phyloP scores from a whole-genome alignment of 2,329 filamentous ascomycete genomes.

The Colletotrichum navitas region DNA sequence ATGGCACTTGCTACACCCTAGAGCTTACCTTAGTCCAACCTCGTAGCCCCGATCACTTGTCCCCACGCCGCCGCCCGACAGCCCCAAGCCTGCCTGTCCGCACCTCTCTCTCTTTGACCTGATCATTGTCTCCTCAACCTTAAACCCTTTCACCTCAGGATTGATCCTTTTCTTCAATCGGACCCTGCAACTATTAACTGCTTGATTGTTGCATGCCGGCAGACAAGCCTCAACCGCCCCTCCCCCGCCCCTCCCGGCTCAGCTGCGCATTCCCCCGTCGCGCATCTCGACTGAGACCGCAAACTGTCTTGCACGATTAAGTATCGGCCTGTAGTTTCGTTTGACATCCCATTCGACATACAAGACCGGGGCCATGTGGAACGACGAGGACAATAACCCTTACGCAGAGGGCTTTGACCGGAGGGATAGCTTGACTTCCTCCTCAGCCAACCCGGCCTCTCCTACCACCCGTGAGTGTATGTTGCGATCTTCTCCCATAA shows the following conservation, averaged over 20 bases:
- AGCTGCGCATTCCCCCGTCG: constrained; percentile 38
- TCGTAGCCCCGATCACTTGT: constrained; percentile 32
- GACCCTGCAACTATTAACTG: not conserved
- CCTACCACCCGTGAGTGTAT: constrained; percentile 65
- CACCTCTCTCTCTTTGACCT: constrained; percentile 11
- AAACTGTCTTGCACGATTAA: constrained; percentile 31
- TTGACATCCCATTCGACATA: constrained; percentile 6
- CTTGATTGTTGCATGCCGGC: constrained; percentile 17
- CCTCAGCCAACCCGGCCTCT: constrained; percentile 73
- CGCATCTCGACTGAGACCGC: constrained; percentile 38
- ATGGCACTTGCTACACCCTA: constrained; percentile 37
- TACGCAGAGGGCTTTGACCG: constrained; percentile 93
- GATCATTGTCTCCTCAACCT: constrained; percentile 10
- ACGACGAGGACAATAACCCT: constrained; percentile 98
- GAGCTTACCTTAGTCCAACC: constrained; percentile 41
- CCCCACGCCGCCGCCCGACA: constrained; percentile 27
- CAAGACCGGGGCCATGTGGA: constrained; percentile 79
- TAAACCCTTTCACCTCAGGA: constrained; percentile 2
- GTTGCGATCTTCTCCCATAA: constrained; percentile 11
- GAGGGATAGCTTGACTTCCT: constrained; percentile 82
- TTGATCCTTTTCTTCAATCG: not conserved
- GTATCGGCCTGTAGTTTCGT: constrained; percentile 28
- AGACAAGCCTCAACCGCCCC: constrained; percentile 29
- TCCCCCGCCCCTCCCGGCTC: constrained; percentile 39
- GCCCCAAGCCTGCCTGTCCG: constrained; percentile 28